Evolutionary conservation across 179 eudicot genomes (phyloP), one percentile per base, ranked within the genome.

Genomic region (Silene coronaria): DNA sequence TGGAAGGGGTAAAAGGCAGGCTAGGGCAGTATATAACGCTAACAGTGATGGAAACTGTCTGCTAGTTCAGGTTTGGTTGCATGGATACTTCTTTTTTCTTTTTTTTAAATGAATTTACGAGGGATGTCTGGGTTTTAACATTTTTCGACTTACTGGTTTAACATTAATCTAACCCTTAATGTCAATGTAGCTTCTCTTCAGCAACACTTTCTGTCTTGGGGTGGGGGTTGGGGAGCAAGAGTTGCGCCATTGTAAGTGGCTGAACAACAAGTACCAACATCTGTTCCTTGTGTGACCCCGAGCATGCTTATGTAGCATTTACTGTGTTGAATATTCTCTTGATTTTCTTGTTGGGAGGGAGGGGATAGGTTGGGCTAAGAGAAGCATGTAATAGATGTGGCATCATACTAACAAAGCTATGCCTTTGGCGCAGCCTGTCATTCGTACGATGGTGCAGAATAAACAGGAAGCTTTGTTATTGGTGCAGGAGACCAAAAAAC

Each of bases 401-500:
- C 57, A 34, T 59, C 55, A n/a, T 55, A 53, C 61, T 75, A 57
- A 72, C 65, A 4, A 42, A 66, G 7, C 6, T 38, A 21, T 51
- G 63, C 38, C 6, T 62, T 76, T 82, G 21, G 72, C 70, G 82
- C 82, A 90, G 97, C 83, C 84, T 75, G 59, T 71, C 77, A 60
- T 71, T 75, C 68, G 51, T 61, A 48, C 77, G 60, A 70, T 61
- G 63, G 82, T 67, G 71, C 72, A 75, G 75, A 68, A 75, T 63
- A 80, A 63, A 76, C 77, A 76, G 57, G 86, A 81, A 67, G 78
- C 77, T 51, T 38, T 70, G 27, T 80, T 61, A 46, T 23, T 87
- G 58, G 62, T 84, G 73, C 87, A 82, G 67, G 88, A 86, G 77
- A 85, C 88, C 78, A 76, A 77, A 81, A 89, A 73, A 74, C 93